A percentile compares a stretch with the other conserved stretches of the same genome.
Conservation (phyloP, 1,139 yeast genomes). For the Pneumocystis sp. region DNA sequence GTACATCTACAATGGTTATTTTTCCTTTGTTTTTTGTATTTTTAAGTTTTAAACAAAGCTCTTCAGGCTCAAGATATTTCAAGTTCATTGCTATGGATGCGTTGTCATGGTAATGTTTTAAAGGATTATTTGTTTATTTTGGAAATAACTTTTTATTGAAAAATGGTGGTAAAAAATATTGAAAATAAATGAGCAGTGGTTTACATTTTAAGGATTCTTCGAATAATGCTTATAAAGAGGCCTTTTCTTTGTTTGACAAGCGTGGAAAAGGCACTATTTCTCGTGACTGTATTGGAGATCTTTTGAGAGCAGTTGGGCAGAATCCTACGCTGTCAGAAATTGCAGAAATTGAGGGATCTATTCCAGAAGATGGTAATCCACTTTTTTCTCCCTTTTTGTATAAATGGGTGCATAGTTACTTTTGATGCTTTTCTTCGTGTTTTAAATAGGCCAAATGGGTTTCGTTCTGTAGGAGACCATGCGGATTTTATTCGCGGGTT, state of each 20-base stretch:
- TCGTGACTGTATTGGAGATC: slow-evolving; percentile 77
- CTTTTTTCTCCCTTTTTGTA: slow-evolving; percentile 14
- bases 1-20: slow-evolving; percentile 62
- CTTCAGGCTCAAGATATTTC: background rate
- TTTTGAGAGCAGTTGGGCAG: slow-evolving; percentile 92
- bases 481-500: slow-evolving; percentile 95
- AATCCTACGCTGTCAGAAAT: slow-evolving; percentile 92
- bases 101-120: background rate
- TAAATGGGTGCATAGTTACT: slow-evolving; percentile 33
- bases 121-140: background rate
- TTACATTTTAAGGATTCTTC: slow-evolving; percentile 3
- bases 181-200: background rate
- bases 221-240: slow-evolving; percentile 76
- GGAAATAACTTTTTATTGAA: background rate
- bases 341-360: slow-evolving; percentile 37
- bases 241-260: slow-evolving; percentile 92
- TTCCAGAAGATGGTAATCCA: slow-evolving; percentile 24
- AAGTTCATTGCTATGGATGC: background rate
- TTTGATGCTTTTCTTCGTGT: slow-evolving; percentile 65
- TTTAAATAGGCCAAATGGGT: slow-evolving; percentile 78
- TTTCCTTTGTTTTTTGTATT: background rate
- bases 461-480: slow-evolving; percentile 79
- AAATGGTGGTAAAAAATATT: background rate
- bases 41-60: background rate
- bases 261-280: slow-evolving; percentile 90